Base-by-base conservation (phyloP, 306 rosid genomes). In the Begonia peltatifolia region DNA sequence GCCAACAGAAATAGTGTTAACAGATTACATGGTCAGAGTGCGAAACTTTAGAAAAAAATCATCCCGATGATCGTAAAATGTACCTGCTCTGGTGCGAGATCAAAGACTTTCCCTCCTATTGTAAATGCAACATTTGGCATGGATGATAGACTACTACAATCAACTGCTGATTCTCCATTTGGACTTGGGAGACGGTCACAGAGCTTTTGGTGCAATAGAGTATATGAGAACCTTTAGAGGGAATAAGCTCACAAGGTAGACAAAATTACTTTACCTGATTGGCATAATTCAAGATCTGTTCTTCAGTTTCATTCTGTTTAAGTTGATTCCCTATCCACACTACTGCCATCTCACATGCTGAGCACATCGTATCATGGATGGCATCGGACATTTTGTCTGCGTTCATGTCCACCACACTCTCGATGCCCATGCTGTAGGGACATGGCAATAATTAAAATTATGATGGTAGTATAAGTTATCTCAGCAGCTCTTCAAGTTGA, bases 271-370 rank as follows among this genome's bases (percentile, higher is more conserved):
- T 57, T 60, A 90, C 99, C 87, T 72, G 69, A 59, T 80, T 68
- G 58, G 58, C 71, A 46, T 86, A 80, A 63, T 79, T 59, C 53
- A 80, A 12, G 56, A 86, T 79, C 48, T n/a, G 56, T 25, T 79
- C 84, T 69, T 52, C 69, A 25, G 94, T 83, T 71, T 57, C 81
- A 42, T 90, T 90, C 66, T 83, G 92, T 66, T 17, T 68, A 63
- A 90, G 65, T 73, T 77, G 79, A 59, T 59, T 81, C 57, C 79
- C 82, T 79, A 86, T 83, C 99, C 94, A 81, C 47, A 79, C 69
- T 9, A 90, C 94, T 11, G 92, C 84, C 99, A 86, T 90, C 81
- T 90, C 92, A 53, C 99, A 90, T 49, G 77, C 70, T 59, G 85
- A 65, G 72, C 99, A 86, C 25, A 70, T 13, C 58, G 92, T 92